Percentiles rank a stretch among this genome's conserved stretches.
Evolutionary conservation across 495 filamentous ascomycete genomes (phyloP).

Genomic region (Cercophora scortea): DNA sequence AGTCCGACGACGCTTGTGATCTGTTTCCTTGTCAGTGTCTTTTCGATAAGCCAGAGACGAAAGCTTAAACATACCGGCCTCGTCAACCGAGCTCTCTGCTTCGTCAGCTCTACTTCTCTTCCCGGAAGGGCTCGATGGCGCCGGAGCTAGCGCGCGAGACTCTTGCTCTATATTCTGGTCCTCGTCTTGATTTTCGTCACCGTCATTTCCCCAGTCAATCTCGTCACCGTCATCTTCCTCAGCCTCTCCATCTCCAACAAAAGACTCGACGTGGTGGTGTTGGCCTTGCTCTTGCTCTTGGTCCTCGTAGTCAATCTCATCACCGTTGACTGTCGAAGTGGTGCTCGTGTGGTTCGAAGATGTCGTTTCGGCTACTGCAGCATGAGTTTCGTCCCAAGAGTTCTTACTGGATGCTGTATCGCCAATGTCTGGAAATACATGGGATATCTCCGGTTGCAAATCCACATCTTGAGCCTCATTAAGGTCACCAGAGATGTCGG

Average conservation of each 20-base stretch:
- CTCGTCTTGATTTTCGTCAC: conserved; percentile 17
- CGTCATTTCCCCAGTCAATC: conserved; percentile 39
- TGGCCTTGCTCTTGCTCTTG: neutral
- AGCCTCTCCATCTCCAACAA: conserved; percentile 4
- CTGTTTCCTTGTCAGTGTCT: conserved; percentile 24
- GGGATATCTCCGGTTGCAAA: neutral
- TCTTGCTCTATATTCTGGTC: neutral
- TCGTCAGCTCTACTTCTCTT: conserved; percentile 25
- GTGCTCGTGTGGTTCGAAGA: conserved; percentile 26
- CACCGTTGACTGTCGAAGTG: conserved; percentile 34
- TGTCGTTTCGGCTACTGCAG: conserved; percentile 1
- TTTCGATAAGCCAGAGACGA: neutral
- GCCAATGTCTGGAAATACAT: conserved; percentile 1
- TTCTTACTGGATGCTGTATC: conserved; percentile 5
- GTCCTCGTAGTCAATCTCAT: conserved; percentile 37
- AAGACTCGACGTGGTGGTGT: neutral
- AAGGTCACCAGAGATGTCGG: neutral
- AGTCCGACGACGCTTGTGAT: conserved; percentile 45
- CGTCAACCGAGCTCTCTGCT: conserved; percentile 21
- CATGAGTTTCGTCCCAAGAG: neutral
- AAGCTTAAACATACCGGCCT: conserved; percentile 29
- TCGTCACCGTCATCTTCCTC: conserved; percentile 23
- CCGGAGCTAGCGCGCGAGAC: neutral
- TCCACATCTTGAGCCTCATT: neutral
- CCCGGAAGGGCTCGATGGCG: conserved; percentile 9